Percentiles rank a stretch among this genome's conserved stretches.
Conservation (phyloP, 2,329 filamentous ascomycete species). For the Alternaria longipes region DNA sequence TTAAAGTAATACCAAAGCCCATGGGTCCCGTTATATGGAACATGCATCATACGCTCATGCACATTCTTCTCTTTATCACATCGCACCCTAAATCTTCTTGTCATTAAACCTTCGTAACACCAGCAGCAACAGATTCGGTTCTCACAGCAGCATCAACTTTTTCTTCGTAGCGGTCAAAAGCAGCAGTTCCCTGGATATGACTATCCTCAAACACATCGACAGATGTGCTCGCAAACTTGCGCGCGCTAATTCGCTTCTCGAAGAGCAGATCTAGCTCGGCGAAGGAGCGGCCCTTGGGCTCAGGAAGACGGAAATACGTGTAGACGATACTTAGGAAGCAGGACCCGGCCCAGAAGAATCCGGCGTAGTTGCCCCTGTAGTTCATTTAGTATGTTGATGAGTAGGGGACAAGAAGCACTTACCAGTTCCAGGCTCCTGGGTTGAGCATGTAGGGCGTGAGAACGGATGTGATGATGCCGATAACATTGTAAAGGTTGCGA, state of each 20-base stretch:
- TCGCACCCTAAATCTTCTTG: constrained; percentile 10
- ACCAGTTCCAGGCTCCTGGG: constrained; percentile 79
- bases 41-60: neutral
- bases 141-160: constrained; percentile 39
- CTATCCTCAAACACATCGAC: constrained; percentile 63
- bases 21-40: neutral
- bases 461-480: constrained; percentile 81
- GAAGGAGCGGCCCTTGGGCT: constrained; percentile 81
- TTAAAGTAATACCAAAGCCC: neutral
- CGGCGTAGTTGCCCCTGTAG: constrained; percentile 77
- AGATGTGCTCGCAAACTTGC: constrained; percentile 72
- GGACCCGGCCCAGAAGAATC: constrained; percentile 87
- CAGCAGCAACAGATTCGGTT: constrained; percentile 29
- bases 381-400: neutral
- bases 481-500: constrained; percentile 78
- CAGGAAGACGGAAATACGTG: constrained; percentile 81
- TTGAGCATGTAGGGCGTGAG: constrained; percentile 95
- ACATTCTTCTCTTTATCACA: neutral
- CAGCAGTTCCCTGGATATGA: constrained; percentile 36
- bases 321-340: constrained; percentile 85
- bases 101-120: constrained; percentile 17
- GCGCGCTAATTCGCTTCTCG: constrained; percentile 73
- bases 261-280: constrained; percentile 89
- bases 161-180: constrained; percentile 49
- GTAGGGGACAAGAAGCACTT: neutral